Percentiles rank a stretch among this genome's conserved stretches.
Conservation (phyloP, 1,139 yeast species). For the Scheffersomyces titani region DNA sequence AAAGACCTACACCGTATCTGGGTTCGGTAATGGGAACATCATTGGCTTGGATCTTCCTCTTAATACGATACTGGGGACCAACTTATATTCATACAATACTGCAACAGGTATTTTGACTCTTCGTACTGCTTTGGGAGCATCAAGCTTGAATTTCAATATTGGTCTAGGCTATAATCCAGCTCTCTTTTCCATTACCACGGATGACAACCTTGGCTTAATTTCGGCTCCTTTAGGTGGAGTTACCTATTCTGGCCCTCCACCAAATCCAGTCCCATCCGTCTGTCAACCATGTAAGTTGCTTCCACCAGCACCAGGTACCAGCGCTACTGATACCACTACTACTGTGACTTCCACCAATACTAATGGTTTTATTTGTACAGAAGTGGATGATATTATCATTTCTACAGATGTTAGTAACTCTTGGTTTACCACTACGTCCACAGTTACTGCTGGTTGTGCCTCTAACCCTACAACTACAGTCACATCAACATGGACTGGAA, state of each 20-base stretch:
- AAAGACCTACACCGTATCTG: slow-evolving; percentile 28
- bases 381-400: slow-evolving; percentile 5
- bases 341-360: slow-evolving; percentile 7
- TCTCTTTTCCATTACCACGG: slow-evolving; percentile 11
- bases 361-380: slow-evolving; percentile 7
- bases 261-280: slow-evolving; percentile 14
- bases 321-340: slow-evolving; percentile 3
- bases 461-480: slow-evolving; percentile 6
- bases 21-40: slow-evolving; percentile 32
- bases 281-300: slow-evolving; percentile 14
- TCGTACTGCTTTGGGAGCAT: slow-evolving; percentile 4
- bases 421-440: slow-evolving; percentile 1
- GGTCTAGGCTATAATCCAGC: slow-evolving; percentile 20
- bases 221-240: slow-evolving; percentile 14
- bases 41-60: slow-evolving; percentile 24
- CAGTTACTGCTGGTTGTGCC: neutral
- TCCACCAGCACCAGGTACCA: slow-evolving; percentile 8
- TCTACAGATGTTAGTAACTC: slow-evolving; percentile 1
- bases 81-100: slow-evolving; percentile 13
- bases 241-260: slow-evolving; percentile 16
- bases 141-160: slow-evolving; percentile 19
- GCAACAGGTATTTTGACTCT: slow-evolving; percentile 24
- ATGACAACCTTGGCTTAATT: slow-evolving; percentile 14
- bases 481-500: slow-evolving; percentile 13
- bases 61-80: slow-evolving; percentile 10